Evolutionary conservation across 2,329 filamentous ascomycete genomes (phyloP), one percentile per base, ranked within the genome.

Genomic region (Cylindrodendrum hubeiense): DNA sequence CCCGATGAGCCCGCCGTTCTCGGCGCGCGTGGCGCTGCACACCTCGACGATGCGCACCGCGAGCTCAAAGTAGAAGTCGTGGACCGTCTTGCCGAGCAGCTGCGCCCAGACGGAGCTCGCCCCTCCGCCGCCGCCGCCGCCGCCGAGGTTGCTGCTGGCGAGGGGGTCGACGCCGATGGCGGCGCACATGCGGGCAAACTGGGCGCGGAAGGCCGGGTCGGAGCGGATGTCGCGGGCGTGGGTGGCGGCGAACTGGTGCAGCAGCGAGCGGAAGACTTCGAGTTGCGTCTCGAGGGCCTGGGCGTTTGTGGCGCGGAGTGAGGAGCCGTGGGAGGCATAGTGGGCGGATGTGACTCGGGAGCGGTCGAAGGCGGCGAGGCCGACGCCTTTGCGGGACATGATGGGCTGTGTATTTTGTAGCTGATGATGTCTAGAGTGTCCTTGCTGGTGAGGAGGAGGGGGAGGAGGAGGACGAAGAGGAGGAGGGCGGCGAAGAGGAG

Each of bases 21-120:
- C 95, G 4, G 88, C 89, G 56, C 96, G 86, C 47, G 94, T 98
- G 56, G 91, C 89, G 6, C 94, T 87, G 77, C 96, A 99, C 8
- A 98, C 90, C 79, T 98, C 95, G 6, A 99, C 96, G 1, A 98
- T 93, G 53, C 93, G 88, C n/a, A 98, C 95, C 1, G 94, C 96
- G 49, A 99, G 89, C 83, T 97, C 95, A 79, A 98, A 98, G 82
- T 98, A 99, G 78, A 99, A 99, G 79, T 99, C 96, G 78, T 98
- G 97, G 72, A 99, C 95, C 74, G 91, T 94, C 65, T 92, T 89
- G 30, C 96, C 96, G 21, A 98, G 86, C 67, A 98, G 89, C 83
- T 98, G 95, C 9, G 94, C 92, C 95, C 96, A 98, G 64, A 98
- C 90, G 63, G 91, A 96, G 19, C 89, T 88, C 1, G 81, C 84